Base-by-base conservation (phyloP, 2,329 filamentous ascomycete species). In the Cercospora sp. region DNA sequence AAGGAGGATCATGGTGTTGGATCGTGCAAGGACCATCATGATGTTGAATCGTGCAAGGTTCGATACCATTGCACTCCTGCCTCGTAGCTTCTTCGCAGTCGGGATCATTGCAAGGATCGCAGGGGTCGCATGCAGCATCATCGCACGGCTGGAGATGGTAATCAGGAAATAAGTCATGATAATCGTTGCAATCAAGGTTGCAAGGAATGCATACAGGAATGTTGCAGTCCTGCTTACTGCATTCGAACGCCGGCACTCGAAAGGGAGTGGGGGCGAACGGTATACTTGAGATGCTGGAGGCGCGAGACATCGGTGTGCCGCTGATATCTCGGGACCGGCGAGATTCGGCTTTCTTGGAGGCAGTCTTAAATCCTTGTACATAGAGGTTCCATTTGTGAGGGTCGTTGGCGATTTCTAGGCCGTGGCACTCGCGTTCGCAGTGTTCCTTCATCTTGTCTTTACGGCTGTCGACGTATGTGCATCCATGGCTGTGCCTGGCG, bases 371-470 rank as follows among this genome's bases (percentile, higher is more conserved):
- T 42, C 67, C 70, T 65, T 72, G 72, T 3, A 73, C 69, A 69
- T 71, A 73, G 6, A 72, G 58, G 55, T 71, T 72, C 72, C 72
- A 73, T 13, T 68, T 67, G 59, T 73, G 70, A 20, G 72, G 68
- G 62, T 73, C 72, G 31, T 45, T 67, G 16, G 69, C 65, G 28
- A 67, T 73, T 33, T 72, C 72, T n/a, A 73, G 68, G 33, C 69
- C 72, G 33, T 73, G 72, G 48, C 69, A 57, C 26, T 73, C 71
- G n/a, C 68, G 67, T 64, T 73, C 72, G 66, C 72, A 73, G 57
- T 73, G 72, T 40, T 73, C 72, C 59, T 71, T 72, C 72, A 73
- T 68, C 63, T 72, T 73, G 48, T 73, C 70, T 51, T 73, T 73
- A 0, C 72, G 69, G 40, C 72, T 73, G 65, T 73, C 72, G 28